A percentile compares a stretch with the other conserved stretches of the same genome.
Conservation (phyloP, 331 rosid genomes). For the Spiraea crenata region DNA sequence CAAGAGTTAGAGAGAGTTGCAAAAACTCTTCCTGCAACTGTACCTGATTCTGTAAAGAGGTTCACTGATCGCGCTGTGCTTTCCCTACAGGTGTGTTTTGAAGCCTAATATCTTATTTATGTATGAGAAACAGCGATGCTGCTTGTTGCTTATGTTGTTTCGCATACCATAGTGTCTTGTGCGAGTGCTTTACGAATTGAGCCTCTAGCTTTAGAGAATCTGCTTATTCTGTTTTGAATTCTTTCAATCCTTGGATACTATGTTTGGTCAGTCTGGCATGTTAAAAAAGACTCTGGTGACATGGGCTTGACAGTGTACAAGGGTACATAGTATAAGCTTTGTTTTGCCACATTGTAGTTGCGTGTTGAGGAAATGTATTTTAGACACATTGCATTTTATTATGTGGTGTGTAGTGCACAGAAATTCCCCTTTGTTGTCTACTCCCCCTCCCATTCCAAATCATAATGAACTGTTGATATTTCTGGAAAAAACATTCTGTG, state of each 20-base stretch:
- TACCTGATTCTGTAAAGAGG: constrained; percentile 71
- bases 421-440: no score
- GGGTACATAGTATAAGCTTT: neutral
- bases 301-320: neutral
- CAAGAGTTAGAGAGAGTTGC: constrained; percentile 84
- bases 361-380: neutral
- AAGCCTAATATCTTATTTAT: constrained; percentile 10
- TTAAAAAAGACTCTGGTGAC: neutral
- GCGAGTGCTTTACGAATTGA: neutral
- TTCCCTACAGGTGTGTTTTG: constrained; percentile 76
- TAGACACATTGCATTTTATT: neutral
- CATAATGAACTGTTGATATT: no score
- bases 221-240: neutral
- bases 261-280: neutral
- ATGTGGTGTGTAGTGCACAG: neutral
- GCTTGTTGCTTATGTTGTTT: constrained; percentile 12
- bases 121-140: constrained; percentile 12
- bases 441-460: no score
- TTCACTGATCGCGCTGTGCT: constrained; percentile 75
- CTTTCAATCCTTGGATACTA: neutral
- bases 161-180: neutral
- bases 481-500: neutral
- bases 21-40: constrained; percentile 64
- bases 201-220: neutral
- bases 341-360: neutral